Percentiles rank a stretch among this genome's conserved stretches.
phyloP scores from a whole-genome alignment of 2,329 filamentous ascomycete species.

The Clarireedia paspali region DNA sequence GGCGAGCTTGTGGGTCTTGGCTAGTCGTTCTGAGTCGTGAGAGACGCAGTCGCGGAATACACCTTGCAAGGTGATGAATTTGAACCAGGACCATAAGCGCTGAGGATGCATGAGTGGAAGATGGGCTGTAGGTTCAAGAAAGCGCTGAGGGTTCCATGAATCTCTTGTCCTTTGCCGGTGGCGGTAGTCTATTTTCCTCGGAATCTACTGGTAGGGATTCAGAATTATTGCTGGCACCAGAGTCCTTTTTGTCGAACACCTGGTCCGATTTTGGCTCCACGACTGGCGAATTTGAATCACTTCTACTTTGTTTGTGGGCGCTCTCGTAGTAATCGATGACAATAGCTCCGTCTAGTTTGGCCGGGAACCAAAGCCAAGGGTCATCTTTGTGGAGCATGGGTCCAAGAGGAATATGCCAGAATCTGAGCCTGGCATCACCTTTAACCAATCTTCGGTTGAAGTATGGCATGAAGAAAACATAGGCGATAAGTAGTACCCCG shows the following conservation, averaged over 20 bases:
- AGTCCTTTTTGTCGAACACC: neutral
- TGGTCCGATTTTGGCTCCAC: neutral
- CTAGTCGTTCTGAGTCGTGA: slow-evolving; percentile 10
- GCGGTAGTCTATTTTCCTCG: neutral
- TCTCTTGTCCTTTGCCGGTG: neutral
- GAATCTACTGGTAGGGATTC: neutral
- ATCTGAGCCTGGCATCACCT: slow-evolving; percentile 27
- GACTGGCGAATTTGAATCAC: neutral
- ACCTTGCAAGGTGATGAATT: slow-evolving; percentile 21
- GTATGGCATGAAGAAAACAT: slow-evolving; percentile 32
- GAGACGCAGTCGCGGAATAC: slow-evolving; percentile 15
- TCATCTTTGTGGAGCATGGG: slow-evolving; percentile 29
- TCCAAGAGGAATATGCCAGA: slow-evolving; percentile 29
- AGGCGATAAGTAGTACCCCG: slow-evolving; percentile 16
- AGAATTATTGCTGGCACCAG: neutral
- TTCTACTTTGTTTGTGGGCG: neutral
- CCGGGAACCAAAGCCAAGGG: slow-evolving; percentile 22
- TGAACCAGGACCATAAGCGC: slow-evolving; percentile 16
- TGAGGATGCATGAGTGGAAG: slow-evolving; percentile 15
- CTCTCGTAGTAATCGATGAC: slow-evolving; percentile 15
- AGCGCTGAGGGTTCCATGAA: slow-evolving; percentile 11
- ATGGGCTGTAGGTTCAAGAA: slow-evolving; percentile 12
- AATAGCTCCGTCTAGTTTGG: slow-evolving; percentile 18
- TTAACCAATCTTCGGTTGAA: slow-evolving; percentile 26
- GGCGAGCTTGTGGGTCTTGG: slow-evolving; percentile 33